These are phyloP conservation scores for Gossypium thurberi DNA, from an alignment of 345 rosid species.

Conservation along the genomic window DNA sequence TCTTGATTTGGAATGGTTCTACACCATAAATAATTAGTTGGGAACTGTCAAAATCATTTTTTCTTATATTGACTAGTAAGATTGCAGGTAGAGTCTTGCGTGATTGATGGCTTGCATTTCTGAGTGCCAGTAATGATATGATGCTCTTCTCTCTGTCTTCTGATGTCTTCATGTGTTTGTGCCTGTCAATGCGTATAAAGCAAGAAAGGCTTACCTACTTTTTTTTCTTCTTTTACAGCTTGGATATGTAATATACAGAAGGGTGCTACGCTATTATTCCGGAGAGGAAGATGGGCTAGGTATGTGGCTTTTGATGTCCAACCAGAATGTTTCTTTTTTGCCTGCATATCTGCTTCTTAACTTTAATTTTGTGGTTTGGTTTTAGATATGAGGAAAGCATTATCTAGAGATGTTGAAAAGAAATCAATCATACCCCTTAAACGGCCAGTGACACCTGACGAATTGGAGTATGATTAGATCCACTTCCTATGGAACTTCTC, in stretches of 20 bases:
- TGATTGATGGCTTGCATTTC: not conserved
- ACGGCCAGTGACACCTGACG: slow-evolving; percentile 83
- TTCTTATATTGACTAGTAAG: not conserved
- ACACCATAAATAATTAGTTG: not conserved
- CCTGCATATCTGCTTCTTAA: not conserved
- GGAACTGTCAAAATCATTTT: not conserved
- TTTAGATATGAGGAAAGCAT: slow-evolving; percentile 94
- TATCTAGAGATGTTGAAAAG: slow-evolving; percentile 84
- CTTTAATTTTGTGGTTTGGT: slow-evolving; percentile 7
- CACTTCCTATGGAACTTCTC: not conserved
- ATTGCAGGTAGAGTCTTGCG: not conserved
- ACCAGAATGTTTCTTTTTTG: not conserved
- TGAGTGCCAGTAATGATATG: not conserved
- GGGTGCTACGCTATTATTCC: slow-evolving; percentile 87
- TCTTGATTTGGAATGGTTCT: not conserved
- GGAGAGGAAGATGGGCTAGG: slow-evolving; percentile 97
- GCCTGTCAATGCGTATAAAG: not conserved
- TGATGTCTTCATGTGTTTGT: not conserved
- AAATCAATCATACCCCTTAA: slow-evolving; percentile 86
- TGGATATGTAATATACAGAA: slow-evolving; percentile 79
- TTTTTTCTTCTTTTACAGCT: slow-evolving; percentile 40
- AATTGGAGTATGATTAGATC: slow-evolving; percentile 78
- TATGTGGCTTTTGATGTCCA: slow-evolving; percentile 22
- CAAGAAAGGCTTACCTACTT: not conserved
- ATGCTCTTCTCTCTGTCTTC: not conserved